These are phyloP conservation scores for Phoma sp. DNA, from an alignment of 2,329 filamentous ascomycete genomes.

Conservation along the genomic window DNA sequence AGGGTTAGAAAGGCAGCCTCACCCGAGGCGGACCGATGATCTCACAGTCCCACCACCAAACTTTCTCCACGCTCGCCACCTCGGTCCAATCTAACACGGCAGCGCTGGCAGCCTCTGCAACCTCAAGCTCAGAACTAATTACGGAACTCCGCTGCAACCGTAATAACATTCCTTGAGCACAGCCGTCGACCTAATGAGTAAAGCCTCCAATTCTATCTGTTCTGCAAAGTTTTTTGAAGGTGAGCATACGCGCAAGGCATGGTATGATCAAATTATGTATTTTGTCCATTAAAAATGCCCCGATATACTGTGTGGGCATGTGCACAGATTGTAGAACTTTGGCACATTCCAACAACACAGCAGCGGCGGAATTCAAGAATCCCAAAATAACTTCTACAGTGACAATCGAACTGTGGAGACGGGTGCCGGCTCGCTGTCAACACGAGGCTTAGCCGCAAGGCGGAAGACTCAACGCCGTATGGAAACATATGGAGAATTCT, in stretches of 20 bases:
- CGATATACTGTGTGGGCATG: background rate
- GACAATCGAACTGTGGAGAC: background rate
- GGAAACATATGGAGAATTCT: background rate
- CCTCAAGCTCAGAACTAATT: background rate
- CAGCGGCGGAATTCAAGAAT: background rate
- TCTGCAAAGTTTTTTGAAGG: too few species aligned
- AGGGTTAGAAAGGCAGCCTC: conserved; percentile 5
- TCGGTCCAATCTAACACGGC: background rate
- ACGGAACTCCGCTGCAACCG: background rate
- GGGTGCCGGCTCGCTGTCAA: conserved; percentile 1
- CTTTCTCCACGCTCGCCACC: background rate
- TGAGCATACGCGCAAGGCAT: too few species aligned
- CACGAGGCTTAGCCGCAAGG: conserved; percentile 9
- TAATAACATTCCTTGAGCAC: background rate
- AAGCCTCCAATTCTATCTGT: background rate
- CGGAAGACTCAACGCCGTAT: background rate
- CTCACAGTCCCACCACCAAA: background rate
- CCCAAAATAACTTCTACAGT: background rate
- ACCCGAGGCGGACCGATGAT: conserved; percentile 4
- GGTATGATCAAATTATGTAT: background rate
- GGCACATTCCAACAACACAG: background rate
- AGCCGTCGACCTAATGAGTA: background rate
- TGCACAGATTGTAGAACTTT: background rate
- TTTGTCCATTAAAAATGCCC: background rate
- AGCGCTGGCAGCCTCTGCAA: background rate